Evolutionary conservation across 176 grass and related monocot species (phyloP).

Genomic region (Tillandsia fasciculata): DNA sequence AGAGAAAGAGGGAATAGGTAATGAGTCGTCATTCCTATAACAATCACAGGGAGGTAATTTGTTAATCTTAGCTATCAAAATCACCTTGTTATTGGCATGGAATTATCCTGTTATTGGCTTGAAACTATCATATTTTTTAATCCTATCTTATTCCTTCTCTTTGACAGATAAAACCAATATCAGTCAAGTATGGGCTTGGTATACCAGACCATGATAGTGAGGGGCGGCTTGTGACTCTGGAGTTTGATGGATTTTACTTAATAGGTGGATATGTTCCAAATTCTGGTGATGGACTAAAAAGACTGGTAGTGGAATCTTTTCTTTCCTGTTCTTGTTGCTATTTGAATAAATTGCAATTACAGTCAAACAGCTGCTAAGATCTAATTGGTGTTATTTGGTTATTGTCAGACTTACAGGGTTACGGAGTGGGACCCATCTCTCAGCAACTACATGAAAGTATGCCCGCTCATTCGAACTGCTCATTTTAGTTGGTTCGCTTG

Average conservation of each 20-base stretch:
- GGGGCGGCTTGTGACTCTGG: conserved; percentile 67
- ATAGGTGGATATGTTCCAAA: conserved; percentile 81
- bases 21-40: too few relatives aligned
- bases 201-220: conserved; percentile 66
- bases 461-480: conserved; percentile 10
- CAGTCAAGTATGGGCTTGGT: conserved; percentile 59
- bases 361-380: conserved; percentile 1
- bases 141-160: conserved; percentile 16
- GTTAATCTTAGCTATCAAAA: background rate
- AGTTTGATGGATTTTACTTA: conserved; percentile 87
- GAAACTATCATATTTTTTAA: conserved; percentile 10
- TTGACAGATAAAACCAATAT: conserved; percentile 71
- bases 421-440: conserved; percentile 62
- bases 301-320: conserved; percentile 13
- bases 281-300: conserved; percentile 57
- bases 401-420: conserved; percentile 57
- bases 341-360: conserved; percentile 16
- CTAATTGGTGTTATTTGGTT: conserved; percentile 13
- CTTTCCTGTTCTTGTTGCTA: conserved; percentile 5
- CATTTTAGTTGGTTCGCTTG: background rate
- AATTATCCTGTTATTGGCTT: background rate
- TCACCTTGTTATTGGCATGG: background rate
- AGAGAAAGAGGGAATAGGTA: too few relatives aligned
- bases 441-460: conserved; percentile 58
- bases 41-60: background rate